Conservation (phyloP, 2,329 filamentous ascomycete species). For the Escovopsis sp. region DNA sequence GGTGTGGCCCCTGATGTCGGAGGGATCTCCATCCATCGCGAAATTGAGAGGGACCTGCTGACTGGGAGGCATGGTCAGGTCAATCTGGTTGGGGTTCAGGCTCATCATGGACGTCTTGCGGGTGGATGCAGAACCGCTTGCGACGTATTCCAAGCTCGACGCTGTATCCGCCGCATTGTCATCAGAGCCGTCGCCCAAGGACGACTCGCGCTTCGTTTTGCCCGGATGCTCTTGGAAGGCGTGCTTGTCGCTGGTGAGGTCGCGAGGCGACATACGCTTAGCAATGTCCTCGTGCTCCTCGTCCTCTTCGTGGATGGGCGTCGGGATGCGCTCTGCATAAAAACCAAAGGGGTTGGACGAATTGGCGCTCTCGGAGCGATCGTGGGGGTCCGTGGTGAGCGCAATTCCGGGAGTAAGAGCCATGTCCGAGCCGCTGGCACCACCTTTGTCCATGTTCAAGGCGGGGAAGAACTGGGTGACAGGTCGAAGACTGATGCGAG, state of each 20-base stretch:
- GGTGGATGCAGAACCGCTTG: slow-evolving; percentile 21
- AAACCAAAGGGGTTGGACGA: slow-evolving; percentile 57
- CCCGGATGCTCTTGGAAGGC: not conserved
- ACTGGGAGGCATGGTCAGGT: slow-evolving; percentile 43
- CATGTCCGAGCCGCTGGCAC: slow-evolving; percentile 32
- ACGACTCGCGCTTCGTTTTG: slow-evolving; percentile 14
- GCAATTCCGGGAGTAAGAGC: slow-evolving; percentile 15
- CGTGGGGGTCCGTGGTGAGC: slow-evolving; percentile 25
- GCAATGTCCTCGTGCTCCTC: slow-evolving; percentile 7
- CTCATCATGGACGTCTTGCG: slow-evolving; percentile 44
- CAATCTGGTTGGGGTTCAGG: slow-evolving; percentile 32
- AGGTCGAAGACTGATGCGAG: slow-evolving; percentile 72
- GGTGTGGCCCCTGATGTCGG: slow-evolving; percentile 25
- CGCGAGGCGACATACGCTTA: slow-evolving; percentile 10
- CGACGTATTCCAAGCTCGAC: slow-evolving; percentile 22
- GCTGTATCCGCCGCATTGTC: slow-evolving; percentile 21
- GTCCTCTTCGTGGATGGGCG: slow-evolving; percentile 24
- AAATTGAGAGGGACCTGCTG: slow-evolving; percentile 41
- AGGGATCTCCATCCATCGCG: too few relatives aligned
- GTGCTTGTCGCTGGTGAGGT: slow-evolving; percentile 2
- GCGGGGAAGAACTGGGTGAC: slow-evolving; percentile 70
- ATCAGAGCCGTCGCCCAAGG: slow-evolving; percentile 17
- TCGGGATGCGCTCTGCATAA: slow-evolving; percentile 35
- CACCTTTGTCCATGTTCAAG: slow-evolving; percentile 31
- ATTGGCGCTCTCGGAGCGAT: slow-evolving; percentile 34